Conservation (phyloP, 2,329 filamentous ascomycete genomes). For the Coniella lustricola region DNA sequence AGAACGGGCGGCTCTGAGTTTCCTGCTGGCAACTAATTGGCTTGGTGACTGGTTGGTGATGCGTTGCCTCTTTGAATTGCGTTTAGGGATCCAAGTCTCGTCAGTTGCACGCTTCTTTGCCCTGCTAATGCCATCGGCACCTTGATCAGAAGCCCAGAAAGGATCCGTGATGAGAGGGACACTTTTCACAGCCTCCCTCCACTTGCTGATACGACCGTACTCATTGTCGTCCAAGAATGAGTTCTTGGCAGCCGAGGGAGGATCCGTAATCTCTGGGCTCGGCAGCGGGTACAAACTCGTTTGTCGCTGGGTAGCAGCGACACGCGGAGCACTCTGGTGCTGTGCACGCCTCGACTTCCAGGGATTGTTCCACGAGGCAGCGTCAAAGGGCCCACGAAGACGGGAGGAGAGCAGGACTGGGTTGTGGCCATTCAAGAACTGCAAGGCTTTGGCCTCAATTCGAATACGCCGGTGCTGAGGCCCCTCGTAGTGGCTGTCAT, state of each 20-base stretch:
- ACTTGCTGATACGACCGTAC: conserved; percentile 10
- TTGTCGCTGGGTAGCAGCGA: conserved; percentile 7
- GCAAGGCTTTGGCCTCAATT: conserved; percentile 52
- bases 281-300: conserved; percentile 16
- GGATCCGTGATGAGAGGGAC: conserved; percentile 6
- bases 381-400: conserved; percentile 55
- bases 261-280: conserved; percentile 23
- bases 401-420: conserved; percentile 53
- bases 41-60: conserved; percentile 10
- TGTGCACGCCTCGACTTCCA: conserved; percentile 33
- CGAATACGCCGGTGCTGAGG: conserved; percentile 41
- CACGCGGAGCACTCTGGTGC: background rate
- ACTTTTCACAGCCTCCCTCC: conserved; percentile 14
- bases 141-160: conserved; percentile 12
- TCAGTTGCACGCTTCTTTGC: conserved; percentile 13
- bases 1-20: background rate
- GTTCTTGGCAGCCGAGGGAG: conserved; percentile 19
- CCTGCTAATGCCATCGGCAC: background rate
- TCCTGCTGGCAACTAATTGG: conserved; percentile 3
- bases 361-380: conserved; percentile 43
- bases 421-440: conserved; percentile 49
- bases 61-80: conserved; percentile 2
- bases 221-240: conserved; percentile 15
- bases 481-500: conserved; percentile 46
- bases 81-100: conserved; percentile 5